Evolutionary conservation across 2,329 filamentous ascomycete genomes (phyloP).

Genomic region (Dactylellina haptotyla): DNA sequence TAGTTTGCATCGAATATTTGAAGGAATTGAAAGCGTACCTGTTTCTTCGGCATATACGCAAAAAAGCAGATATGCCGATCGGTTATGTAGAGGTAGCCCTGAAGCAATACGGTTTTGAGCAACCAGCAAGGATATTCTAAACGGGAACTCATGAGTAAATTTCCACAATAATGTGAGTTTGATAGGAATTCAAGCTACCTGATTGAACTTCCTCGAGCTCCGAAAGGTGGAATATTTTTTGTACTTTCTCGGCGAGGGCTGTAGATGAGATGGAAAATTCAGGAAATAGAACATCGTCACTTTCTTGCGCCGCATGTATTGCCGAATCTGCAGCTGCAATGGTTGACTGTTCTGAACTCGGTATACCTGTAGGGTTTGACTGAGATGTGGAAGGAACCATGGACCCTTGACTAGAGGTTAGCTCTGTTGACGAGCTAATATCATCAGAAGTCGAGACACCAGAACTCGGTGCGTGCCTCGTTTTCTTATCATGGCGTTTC

Average conservation of each 20-base stretch:
- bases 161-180: constrained; percentile 11
- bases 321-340: constrained; percentile 54
- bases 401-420: constrained; percentile 40
- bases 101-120: constrained; percentile 86
- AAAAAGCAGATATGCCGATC: constrained; percentile 95
- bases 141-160: constrained; percentile 44
- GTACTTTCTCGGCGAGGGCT: constrained; percentile 74
- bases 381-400: constrained; percentile 51
- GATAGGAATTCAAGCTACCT: constrained; percentile 64
- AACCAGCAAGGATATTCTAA: constrained; percentile 93
- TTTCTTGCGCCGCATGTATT: constrained; percentile 56
- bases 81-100: constrained; percentile 97
- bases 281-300: constrained; percentile 52
- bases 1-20: background rate
- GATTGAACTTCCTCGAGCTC: constrained; percentile 84
- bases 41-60: constrained; percentile 93
- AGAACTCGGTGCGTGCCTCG: constrained; percentile 33
- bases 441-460: constrained; percentile 42
- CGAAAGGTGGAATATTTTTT: constrained; percentile 86
- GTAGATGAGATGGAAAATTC: constrained; percentile 53
- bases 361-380: constrained; percentile 46
- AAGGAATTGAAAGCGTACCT: constrained; percentile 66
- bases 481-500: constrained; percentile 46
- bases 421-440: constrained; percentile 37
- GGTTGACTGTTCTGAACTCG: constrained; percentile 43